Evolutionary conservation across 192 early-diverging fungal genomes (phyloP), one percentile per base, ranked within the genome.

Genomic region (Podila clonocystis): DNA sequence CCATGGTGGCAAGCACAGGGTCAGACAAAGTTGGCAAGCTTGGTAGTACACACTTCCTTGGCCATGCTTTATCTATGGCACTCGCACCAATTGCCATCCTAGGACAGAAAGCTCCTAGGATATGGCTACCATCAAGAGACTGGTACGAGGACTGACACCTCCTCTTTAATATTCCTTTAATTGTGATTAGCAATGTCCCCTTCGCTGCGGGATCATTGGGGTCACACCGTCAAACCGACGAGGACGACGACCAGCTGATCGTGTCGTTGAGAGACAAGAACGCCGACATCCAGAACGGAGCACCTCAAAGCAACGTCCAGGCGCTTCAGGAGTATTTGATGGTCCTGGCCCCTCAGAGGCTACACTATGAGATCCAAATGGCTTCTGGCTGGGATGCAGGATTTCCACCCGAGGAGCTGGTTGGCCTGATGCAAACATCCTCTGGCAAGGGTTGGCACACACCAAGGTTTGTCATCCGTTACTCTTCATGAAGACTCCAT

Each of bases 401-500:
- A 41, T 83, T 73, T 67, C 72, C 80, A 4, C 83, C 87, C 33
- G 82, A 85, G 24, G 76, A 84, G 30, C 63, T 88, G 13, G 70
- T 86, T 29, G 79, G 73, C 4, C 48, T 73, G 62, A 74, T 80
- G 77, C 73, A 72, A 31, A 74, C 50, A 60, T 73, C 63, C 3
- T 59, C 66, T 49, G 74, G 74, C 19, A 86, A 84, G 65, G 87
- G 87, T 55, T 88, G 87, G 87, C 85, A 88, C 41, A 86, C 87
- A 4, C 52, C 72, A 62, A 86, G 70, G 87, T 88, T 83, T 26
- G 52, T 55, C 6, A n/a, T 55, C 8, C 41, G 17, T 2, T 2
- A 12, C 13, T 24, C 9, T 24, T 55, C 24, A 24, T 55, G n/a
- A 24, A 45, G 15, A 45, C 41, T 17, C 2, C 41, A 19, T 24